phyloP scores from a whole-genome alignment of 1,284 basidiomycete species.

The Leccinum subspadiceum region DNA sequence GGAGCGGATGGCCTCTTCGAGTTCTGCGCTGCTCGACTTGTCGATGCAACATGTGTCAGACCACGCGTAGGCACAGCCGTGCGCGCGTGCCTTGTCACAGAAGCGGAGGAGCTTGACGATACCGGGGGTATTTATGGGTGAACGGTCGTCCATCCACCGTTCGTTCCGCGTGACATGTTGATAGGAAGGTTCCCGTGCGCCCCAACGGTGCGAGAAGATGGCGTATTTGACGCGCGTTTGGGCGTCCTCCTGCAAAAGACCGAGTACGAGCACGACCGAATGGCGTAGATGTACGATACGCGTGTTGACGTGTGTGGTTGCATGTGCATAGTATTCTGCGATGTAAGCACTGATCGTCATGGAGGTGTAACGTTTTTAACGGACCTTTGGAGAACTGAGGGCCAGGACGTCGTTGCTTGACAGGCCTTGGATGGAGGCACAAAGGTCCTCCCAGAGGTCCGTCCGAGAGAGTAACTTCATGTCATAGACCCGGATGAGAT shows the following conservation, averaged over 20 bases:
- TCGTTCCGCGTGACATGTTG: constrained; percentile 6
- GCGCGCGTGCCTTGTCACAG: constrained; percentile 6
- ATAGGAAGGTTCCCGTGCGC: constrained; percentile 13
- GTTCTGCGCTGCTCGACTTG: constrained; percentile 14
- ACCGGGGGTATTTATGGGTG: background rate
- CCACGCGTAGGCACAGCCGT: constrained; percentile 15
- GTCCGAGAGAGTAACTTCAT: constrained; percentile 15
- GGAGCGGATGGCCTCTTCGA: constrained; percentile 18
- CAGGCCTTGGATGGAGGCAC: constrained; percentile 1
- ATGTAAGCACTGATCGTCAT: background rate
- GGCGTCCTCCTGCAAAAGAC: constrained; percentile 6
- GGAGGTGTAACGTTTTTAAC: background rate
- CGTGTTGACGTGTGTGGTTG: background rate
- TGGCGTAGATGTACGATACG: background rate
- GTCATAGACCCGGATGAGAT: constrained; percentile 15
- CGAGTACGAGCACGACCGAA: background rate
- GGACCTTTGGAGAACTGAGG: constrained; percentile 8
- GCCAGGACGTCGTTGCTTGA: constrained; percentile 4
- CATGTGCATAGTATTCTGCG: background rate
- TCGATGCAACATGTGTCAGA: constrained; percentile 17
- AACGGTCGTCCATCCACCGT: background rate
- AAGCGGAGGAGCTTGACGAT: constrained; percentile 9
- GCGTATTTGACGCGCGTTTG: constrained; percentile 9
- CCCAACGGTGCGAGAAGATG: constrained; percentile 20
- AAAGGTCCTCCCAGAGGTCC: constrained; percentile 13